Base-by-base conservation (phyloP, 345 rosid genomes). In the Leavenworthia alabamica region DNA sequence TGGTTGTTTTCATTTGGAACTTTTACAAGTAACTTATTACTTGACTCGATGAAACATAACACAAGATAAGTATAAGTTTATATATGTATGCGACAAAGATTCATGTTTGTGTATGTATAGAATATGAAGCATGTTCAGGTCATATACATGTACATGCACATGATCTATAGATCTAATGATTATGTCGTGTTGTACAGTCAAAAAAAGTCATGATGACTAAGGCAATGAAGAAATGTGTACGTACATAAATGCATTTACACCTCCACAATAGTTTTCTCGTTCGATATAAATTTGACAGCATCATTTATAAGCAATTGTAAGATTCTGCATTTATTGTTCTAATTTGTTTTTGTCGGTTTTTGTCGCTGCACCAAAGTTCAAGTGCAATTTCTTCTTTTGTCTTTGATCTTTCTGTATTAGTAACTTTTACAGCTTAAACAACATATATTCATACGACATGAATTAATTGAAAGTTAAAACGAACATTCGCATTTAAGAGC, bases 301-400 rank as follows among this genome's bases (percentile, higher is more conserved):
- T 29, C 3, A 42, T 27, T 11, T 22, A 17, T 37, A 23, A 29
- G 35, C 26, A 49, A 6, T 10, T 20, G 32, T 23, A 57, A 47
- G 11, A 50, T 3, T 53, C 55, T 53, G 6, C 68, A 60, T 61
- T 60, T 33, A 51, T 60, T 31, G 44, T 14, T 60, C 41, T 60
- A 44, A n/a, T 60, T 60, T 61, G 67, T 54, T 61, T 35, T 45
- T 69, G 54, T 68, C 59, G 62, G 53, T 15, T 60, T 50, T 51
- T 68, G 61, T 51, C 40, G 46, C 26, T 43, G 32, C 73, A 26
- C 26, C 47, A 35, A 33, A 24, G 17, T 37, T 31, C 43, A 50
- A 16, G 52, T 51, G 16, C 52, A 24, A 4, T 41, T 50, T 59
- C 6, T 40, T 26, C 50, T 48, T 32, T 39, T 47, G 47, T 19